Evolutionary conservation across 495 filamentous ascomycete genomes (phyloP).

Genomic region (Penicillium desertorum): DNA sequence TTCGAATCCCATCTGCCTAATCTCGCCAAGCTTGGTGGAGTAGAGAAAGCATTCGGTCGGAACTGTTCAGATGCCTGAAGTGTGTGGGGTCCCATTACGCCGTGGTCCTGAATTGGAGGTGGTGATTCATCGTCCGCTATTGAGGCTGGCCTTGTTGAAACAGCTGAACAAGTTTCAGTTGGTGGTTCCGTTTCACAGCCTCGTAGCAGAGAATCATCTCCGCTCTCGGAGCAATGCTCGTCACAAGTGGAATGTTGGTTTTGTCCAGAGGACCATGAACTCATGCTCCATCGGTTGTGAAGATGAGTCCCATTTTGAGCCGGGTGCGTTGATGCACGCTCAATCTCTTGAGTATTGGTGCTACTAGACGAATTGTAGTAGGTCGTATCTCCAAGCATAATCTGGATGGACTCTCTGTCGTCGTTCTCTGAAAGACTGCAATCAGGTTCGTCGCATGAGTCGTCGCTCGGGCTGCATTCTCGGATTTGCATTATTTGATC

Average conservation of each 20-base stretch:
- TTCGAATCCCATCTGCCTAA: conserved; percentile 56
- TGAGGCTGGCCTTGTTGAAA: conserved; percentile 34
- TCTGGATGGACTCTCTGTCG: conserved; percentile 60
- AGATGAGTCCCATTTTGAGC: conserved; percentile 21
- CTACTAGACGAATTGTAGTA: conserved; percentile 37
- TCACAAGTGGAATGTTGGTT: conserved; percentile 43
- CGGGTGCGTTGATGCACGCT: conserved; percentile 23
- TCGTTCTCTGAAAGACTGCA: conserved; percentile 52
- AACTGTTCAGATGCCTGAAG: conserved; percentile 12
- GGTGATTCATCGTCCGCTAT: conserved; percentile 21
- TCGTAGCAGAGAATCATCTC: conserved; percentile 28
- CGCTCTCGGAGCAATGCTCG: conserved; percentile 38
- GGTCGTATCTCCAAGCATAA: conserved; percentile 54
- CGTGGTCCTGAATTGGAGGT: conserved; percentile 23
- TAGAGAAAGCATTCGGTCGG: conserved; percentile 21
- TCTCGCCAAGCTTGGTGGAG: conserved; percentile 47
- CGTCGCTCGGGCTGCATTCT: conserved; percentile 45
- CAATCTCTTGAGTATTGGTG: conserved; percentile 33
- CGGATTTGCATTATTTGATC: conserved; percentile 55
- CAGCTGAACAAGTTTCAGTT: conserved; percentile 37
- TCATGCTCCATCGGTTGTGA: conserved; percentile 50
- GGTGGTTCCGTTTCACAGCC: conserved; percentile 28
- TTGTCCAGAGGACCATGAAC: conserved; percentile 52
- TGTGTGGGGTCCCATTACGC: conserved; percentile 21
- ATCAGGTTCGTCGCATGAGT: conserved; percentile 53